Evolutionary conservation across 2,329 filamentous ascomycete species (phyloP).

Genomic region (Trichoderma citrinoviride): DNA sequence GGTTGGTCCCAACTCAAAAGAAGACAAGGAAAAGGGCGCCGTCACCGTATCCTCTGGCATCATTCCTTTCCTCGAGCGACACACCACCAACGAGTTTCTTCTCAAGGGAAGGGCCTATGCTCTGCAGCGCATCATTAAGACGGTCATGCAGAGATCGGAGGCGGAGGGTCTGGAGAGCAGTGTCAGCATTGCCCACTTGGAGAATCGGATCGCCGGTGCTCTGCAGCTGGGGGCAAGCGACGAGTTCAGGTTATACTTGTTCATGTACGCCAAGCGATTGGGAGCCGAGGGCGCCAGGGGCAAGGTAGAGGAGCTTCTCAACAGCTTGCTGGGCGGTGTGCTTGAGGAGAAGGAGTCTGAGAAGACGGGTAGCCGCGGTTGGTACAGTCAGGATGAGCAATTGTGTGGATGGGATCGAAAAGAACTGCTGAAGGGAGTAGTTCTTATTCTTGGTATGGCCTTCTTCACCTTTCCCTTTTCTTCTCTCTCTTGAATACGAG

Average conservation of each 20-base stretch:
- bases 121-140: conserved; percentile 86
- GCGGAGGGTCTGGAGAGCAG: conserved; percentile 89
- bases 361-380: conserved; percentile 36
- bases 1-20: conserved; percentile 55
- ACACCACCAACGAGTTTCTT: conserved; percentile 89
- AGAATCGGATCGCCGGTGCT: conserved; percentile 89
- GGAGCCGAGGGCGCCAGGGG: conserved; percentile 81
- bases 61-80: conserved; percentile 87
- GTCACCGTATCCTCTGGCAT: conserved; percentile 79
- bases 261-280: conserved; percentile 96
- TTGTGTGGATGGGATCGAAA: conserved; percentile 90
- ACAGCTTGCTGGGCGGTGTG: conserved; percentile 73
- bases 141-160: conserved; percentile 80
- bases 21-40: conserved; percentile 45
- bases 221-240: conserved; percentile 80
- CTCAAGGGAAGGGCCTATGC: conserved; percentile 90
- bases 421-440: conserved; percentile 84
- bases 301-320: conserved; percentile 91
- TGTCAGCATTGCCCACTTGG: conserved; percentile 89
- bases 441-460: conserved; percentile 81
- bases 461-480: background rate
- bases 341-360: conserved; percentile 52
- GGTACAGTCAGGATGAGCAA: conserved; percentile 48
- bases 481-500: background rate
- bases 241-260: conserved; percentile 91